Percentiles rank a stretch among this genome's conserved stretches.
These are phyloP conservation scores for Ogataea nonfermentans DNA, from an alignment of 805 yeast species.

Conservation along the genomic window DNA sequence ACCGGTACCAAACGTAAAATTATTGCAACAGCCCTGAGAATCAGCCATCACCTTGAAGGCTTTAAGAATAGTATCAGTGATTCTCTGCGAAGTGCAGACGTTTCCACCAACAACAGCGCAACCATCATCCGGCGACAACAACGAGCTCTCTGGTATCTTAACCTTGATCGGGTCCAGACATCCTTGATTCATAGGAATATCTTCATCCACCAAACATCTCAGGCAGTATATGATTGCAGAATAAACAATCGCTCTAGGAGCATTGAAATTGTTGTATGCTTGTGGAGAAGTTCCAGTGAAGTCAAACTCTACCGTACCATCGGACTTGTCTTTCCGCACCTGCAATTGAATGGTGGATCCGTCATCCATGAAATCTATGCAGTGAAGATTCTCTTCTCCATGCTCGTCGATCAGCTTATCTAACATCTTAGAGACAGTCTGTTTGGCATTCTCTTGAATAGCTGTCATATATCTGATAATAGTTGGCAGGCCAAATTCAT, in stretches of 20 bases:
- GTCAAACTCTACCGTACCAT: constrained; percentile 69
- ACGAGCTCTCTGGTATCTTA: constrained; percentile 56
- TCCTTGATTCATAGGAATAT: constrained; percentile 92
- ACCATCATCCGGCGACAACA: constrained; percentile 72
- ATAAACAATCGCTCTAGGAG: constrained; percentile 86
- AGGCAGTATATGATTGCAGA: constrained; percentile 88
- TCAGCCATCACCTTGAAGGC: constrained; percentile 91
- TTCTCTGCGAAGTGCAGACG: constrained; percentile 91
- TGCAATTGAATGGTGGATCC: constrained; percentile 63
- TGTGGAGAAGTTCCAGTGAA: constrained; percentile 87
- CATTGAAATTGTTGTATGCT: constrained; percentile 85
- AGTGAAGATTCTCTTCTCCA: constrained; percentile 40
- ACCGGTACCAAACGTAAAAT: constrained; percentile 85
- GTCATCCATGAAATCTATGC: constrained; percentile 75
- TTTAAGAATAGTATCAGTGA: constrained; percentile 83
- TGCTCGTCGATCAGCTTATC: constrained; percentile 44
- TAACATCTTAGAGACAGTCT: constrained; percentile 60
- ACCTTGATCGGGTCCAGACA: constrained; percentile 79
- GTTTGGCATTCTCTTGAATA: constrained; percentile 75
- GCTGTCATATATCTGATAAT: constrained; percentile 77
- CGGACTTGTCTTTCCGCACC: constrained; percentile 44
- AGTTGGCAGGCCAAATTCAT: constrained; percentile 58
- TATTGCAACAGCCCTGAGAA: constrained; percentile 95
- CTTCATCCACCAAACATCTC: constrained; percentile 79
- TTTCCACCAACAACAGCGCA: constrained; percentile 96